Evolutionary conservation across 163 green algal genomes (phyloP).

Genomic region (Chlamydomonas reinhardtii): DNA sequence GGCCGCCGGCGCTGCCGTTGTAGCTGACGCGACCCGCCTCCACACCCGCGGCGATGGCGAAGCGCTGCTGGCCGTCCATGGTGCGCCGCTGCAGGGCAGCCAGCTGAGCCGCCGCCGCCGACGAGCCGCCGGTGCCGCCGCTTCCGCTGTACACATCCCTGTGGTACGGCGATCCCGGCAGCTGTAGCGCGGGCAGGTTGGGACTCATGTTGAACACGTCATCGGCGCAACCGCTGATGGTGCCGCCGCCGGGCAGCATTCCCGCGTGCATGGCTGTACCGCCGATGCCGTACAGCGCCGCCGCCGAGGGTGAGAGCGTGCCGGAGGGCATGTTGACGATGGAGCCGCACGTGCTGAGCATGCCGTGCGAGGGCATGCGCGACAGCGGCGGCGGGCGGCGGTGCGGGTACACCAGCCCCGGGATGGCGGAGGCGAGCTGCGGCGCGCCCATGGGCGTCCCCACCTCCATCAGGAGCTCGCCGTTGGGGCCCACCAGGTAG

Average conservation of each 20-base stretch:
- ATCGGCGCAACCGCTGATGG: too few species aligned
- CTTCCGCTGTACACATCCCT: too few species aligned
- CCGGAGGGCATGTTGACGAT: not conserved
- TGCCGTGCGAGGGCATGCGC: not conserved
- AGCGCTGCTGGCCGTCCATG: too few species aligned
- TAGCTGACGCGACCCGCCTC: too few species aligned
- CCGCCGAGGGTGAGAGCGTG: not conserved
- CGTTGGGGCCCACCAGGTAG: not conserved
- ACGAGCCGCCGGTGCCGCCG: too few species aligned
- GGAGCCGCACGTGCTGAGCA: conserved; percentile 1
- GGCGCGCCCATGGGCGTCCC: conserved; percentile 28
- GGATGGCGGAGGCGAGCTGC: not conserved
- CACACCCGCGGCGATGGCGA: not conserved
- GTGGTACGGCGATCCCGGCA: too few species aligned
- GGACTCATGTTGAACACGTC: not conserved
- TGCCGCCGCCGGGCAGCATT: not conserved
- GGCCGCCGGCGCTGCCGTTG: too few species aligned
- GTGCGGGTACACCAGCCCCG: conserved; percentile 5
- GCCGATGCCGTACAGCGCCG: not conserved
- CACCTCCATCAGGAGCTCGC: conserved; percentile 15
- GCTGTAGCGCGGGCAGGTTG: too few species aligned
- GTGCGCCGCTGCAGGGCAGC: too few species aligned
- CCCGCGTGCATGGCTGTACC: not conserved
- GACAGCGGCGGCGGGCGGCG: conserved; percentile 4
- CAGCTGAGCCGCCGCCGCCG: too few species aligned